Evolutionary conservation across 768 basidiomycete species (phyloP), one percentile per base, ranked within the genome.

Genomic region (Boletus reticuloceps): DNA sequence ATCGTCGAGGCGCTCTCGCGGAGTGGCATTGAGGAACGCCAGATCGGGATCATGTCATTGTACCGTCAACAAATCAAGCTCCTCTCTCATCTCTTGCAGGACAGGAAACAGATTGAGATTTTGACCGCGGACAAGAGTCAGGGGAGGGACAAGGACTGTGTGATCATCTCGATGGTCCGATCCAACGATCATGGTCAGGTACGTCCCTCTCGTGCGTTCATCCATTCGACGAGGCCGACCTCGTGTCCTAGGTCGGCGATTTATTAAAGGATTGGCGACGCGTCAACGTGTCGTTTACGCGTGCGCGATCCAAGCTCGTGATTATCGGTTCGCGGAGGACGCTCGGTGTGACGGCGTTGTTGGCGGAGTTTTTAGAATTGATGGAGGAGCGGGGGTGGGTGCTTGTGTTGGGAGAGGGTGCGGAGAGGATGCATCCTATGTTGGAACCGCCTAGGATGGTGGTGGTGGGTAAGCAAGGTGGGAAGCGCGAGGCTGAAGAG

Each of bases 31-130:
- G 61, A 68, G 6, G 76, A 87, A 53, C 74, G 81, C 2, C 85
- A 95, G 59, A 84, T 98, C 52, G 96, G 91, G 11, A 77, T 97
- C 59, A 88, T 99, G 63, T 91, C 95, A 5, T 75, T 94, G 38
- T 99, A 99, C 69, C 83, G 94, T 2, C 97, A 98, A 61, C 97
- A 99, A 66, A 88, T 95, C 74, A 98, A 98, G 74, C 78, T 95
- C 1, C 72, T 99, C 29, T 79, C 84, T 0, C 79, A 89, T 58
- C 71, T 88, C 42, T 69, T 98, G 37, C 72, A 77, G 34, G 72
- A 70, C 41, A 76, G 75, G 53, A 76, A 79, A 38, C 81, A 76
- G 2, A 76, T 96, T 14, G 95, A 98, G 70, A 82, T 94, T 45
- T 73, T 96, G 55, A 98, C 95, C 0, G 94, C 93, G 6, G 96